Conservation (phyloP, 345 rosid species). For the Raphanus raphanistrum region DNA sequence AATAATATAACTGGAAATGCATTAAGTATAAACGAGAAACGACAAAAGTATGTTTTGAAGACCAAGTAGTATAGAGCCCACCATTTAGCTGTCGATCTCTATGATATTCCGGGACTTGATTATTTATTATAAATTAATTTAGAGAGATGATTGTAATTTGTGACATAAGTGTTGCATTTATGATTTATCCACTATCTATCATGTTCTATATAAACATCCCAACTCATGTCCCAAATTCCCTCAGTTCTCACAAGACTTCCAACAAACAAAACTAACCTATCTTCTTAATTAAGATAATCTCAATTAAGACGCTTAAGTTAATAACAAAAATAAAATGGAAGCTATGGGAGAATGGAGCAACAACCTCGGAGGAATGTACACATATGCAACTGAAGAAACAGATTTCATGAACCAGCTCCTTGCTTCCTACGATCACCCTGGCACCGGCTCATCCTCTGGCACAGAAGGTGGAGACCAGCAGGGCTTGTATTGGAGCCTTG, state of each 20-base stretch:
- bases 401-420: slow-evolving; percentile 77
- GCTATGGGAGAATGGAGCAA: slow-evolving; percentile 65
- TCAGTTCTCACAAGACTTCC: slow-evolving; percentile 34
- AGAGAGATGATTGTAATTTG: slow-evolving; percentile 14
- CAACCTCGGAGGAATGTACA: slow-evolving; percentile 57
- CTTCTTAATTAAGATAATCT: slow-evolving; percentile 26
- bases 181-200: slow-evolving; percentile 20
- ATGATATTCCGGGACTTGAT: slow-evolving; percentile 14
- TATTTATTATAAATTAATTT: slow-evolving; percentile 6
- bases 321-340: slow-evolving; percentile 46
- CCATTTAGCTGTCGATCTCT: slow-evolving; percentile 37
- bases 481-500: slow-evolving; percentile 39
- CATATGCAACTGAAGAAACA: slow-evolving; percentile 59
- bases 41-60: slow-evolving; percentile 1
- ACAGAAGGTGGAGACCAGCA: slow-evolving; percentile 41
- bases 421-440: slow-evolving; percentile 37
- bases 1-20: slow-evolving; percentile 15
- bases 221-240: slow-evolving; percentile 21
- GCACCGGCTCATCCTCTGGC: slow-evolving; percentile 33
- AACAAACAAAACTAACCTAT: slow-evolving; percentile 21
- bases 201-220: slow-evolving; percentile 33
- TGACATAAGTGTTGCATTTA: slow-evolving; percentile 33
- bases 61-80: slow-evolving; percentile 36
- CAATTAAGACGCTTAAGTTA: slow-evolving; percentile 19
- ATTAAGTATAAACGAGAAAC: slow-evolving; percentile 29